Evolutionary conservation across 2,329 filamentous ascomycete genomes (phyloP).

Genomic region (Diaporthe sp.): DNA sequence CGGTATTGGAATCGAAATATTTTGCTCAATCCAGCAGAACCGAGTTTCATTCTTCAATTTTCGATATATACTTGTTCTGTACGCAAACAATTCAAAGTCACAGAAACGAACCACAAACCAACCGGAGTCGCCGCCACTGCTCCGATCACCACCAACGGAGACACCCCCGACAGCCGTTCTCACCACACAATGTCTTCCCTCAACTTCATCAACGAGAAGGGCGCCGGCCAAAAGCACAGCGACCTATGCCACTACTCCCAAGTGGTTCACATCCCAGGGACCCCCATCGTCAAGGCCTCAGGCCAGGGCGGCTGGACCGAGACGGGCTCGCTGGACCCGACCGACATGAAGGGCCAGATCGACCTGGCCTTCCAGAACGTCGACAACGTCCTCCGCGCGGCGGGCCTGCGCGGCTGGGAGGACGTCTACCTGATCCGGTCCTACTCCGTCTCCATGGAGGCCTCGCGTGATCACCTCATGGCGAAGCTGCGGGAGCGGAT

Average conservation of each 20-base stretch:
- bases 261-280: neutral
- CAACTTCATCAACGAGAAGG: constrained; percentile 7
- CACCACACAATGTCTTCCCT: neutral
- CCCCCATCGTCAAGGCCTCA: constrained; percentile 6
- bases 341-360: constrained; percentile 10
- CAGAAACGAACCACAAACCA: neutral
- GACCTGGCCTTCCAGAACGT: constrained; percentile 10
- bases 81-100: neutral
- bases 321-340: neutral
- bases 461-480: neutral
- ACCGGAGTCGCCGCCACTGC: neutral
- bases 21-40: neutral
- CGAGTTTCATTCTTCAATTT: neutral
- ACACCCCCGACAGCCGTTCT: neutral
- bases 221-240: constrained; percentile 11
- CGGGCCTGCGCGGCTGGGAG: constrained; percentile 14
- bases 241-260: neutral
- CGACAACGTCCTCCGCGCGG: constrained; percentile 3
- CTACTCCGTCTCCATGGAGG: neutral
- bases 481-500: neutral
- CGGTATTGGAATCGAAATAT: neutral
- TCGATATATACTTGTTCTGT: neutral
- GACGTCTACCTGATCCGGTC: constrained; percentile 7
- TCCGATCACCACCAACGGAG: neutral
- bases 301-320: constrained; percentile 11